Conservation (phyloP, 169 alveolate species). For the Eimeria praecox region DNA sequence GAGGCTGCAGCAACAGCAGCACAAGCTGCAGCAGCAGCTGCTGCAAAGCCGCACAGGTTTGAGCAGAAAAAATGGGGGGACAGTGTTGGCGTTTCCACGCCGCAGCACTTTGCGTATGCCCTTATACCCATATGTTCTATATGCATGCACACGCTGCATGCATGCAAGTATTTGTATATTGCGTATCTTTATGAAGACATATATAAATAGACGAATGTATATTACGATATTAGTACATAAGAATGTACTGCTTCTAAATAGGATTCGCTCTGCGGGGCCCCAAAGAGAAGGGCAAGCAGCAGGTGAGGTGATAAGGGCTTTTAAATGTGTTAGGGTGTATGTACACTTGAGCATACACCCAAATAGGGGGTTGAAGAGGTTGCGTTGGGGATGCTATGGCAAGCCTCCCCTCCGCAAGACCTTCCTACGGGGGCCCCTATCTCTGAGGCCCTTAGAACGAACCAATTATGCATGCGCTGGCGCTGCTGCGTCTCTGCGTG, state of each 20-base stretch:
- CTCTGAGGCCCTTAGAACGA: not conserved
- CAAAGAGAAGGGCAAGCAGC: too few species aligned
- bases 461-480: not conserved
- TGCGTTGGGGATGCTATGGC: not conserved
- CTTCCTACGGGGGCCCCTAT: not conserved
- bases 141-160: too few species aligned
- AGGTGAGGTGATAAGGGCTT: not conserved
- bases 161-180: too few species aligned
- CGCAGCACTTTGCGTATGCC: not conserved
- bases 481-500: not conserved
- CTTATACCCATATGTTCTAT: too few species aligned
- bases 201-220: not conserved
- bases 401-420: too few species aligned
- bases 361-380: not conserved
- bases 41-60: not conserved
- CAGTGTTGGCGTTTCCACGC: not conserved
- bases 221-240: too few species aligned
- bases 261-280: too few species aligned
- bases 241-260: too few species aligned
- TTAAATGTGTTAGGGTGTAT: not conserved
- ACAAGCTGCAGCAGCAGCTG: not conserved
- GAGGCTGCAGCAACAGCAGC: slow-evolving; percentile 6
- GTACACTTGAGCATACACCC: not conserved
- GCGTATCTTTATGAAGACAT: too few species aligned
- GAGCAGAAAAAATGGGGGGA: not conserved